Evolutionary conservation across 192 early-diverging fungal genomes (phyloP).

Genomic region (Pilobolus umbonatus): DNA sequence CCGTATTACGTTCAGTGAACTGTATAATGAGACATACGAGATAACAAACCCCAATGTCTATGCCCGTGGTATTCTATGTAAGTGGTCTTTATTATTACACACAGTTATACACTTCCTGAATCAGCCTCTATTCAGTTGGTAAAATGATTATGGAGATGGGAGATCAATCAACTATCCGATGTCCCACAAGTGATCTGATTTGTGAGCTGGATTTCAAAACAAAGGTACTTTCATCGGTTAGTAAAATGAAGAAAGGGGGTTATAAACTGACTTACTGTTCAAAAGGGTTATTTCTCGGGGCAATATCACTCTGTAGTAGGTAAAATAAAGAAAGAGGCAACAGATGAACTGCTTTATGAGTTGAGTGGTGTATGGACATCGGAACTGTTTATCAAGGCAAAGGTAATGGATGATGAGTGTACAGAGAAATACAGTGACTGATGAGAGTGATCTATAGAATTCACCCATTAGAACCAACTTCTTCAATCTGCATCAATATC

Average conservation of each 20-base stretch:
- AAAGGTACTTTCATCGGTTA: conserved; percentile 63
- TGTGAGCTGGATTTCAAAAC: conserved; percentile 84
- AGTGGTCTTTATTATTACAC: not conserved
- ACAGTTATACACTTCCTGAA: not conserved
- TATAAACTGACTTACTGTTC: not conserved
- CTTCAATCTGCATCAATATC: not conserved
- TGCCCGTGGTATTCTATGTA: conserved; percentile 72
- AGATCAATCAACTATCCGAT: conserved; percentile 65
- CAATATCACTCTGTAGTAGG: conserved; percentile 76
- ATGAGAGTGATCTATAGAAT: too few relatives aligned
- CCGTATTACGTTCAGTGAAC: conserved; percentile 51
- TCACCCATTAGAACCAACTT: too few relatives aligned
- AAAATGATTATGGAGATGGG: conserved; percentile 89
- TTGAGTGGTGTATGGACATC: conserved; percentile 89
- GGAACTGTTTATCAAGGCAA: conserved; percentile 53
- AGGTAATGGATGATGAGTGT: too few relatives aligned
- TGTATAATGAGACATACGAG: conserved; percentile 65
- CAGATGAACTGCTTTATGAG: conserved; percentile 73
- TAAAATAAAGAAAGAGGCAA: conserved; percentile 73
- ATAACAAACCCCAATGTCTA: conserved; percentile 89
- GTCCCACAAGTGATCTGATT: conserved; percentile 63
- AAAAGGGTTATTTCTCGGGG: conserved; percentile 69
- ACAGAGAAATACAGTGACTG: too few relatives aligned
- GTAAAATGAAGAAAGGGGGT: too few relatives aligned
- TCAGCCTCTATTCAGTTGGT: conserved; percentile 46